Conservation (phyloP, 768 basidiomycete genomes). For the Cubamyces lactineus region DNA sequence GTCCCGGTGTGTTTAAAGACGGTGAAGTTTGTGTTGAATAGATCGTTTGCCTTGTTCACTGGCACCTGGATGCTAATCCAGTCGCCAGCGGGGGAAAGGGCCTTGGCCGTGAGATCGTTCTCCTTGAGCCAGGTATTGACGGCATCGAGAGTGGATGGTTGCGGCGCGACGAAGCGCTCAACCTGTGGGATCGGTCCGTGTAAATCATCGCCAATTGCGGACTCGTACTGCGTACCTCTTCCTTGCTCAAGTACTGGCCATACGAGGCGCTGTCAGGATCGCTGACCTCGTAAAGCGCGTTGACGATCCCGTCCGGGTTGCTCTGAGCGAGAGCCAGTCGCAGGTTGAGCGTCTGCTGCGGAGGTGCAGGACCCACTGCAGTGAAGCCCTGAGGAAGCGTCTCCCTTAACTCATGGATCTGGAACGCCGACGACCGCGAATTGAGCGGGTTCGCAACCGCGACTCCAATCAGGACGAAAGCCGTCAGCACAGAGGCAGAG, state of each 20-base stretch:
- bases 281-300: conserved; percentile 41
- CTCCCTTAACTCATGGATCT: conserved; percentile 1
- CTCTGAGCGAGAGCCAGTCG: conserved; percentile 42
- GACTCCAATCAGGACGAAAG: not conserved
- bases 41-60: conserved; percentile 38
- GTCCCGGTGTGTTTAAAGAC: conserved; percentile 37
- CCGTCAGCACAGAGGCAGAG: not conserved
- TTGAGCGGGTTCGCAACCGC: not conserved
- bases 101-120: conserved; percentile 30
- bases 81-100: conserved; percentile 37
- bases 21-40: conserved; percentile 40
- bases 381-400: conserved; percentile 13
- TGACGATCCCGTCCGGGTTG: conserved; percentile 41
- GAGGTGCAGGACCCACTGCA: conserved; percentile 33
- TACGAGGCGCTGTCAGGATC: conserved; percentile 3
- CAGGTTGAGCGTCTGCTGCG: conserved; percentile 37
- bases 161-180: conserved; percentile 32
- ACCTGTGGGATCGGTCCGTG: conserved; percentile 24
- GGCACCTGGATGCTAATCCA: conserved; percentile 38
- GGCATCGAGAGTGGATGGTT: conserved; percentile 29
- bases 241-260: conserved; percentile 2
- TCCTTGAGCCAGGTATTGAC: conserved; percentile 34
- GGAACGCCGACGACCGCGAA: not conserved
- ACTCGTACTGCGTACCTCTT: not conserved
- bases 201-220: not conserved